Conservation (phyloP, 2,329 filamentous ascomycete genomes). For the Metarhizium guizhouense region DNA sequence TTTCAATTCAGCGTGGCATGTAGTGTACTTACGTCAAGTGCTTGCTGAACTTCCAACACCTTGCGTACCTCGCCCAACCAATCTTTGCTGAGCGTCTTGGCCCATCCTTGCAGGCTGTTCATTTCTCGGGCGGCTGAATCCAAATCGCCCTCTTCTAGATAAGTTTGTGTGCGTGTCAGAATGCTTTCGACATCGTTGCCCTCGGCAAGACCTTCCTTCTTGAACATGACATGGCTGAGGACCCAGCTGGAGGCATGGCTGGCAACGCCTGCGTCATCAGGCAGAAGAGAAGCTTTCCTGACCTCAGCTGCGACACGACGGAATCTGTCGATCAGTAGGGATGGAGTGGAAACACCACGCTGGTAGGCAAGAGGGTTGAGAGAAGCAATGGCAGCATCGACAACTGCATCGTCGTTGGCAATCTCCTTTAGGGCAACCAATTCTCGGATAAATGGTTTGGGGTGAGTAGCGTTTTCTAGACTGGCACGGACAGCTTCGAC, state of each 20-base stretch:
- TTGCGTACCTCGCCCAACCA: slow-evolving; percentile 88
- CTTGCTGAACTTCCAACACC: slow-evolving; percentile 91
- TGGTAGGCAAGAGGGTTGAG: slow-evolving; percentile 94
- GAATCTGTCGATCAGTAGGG: slow-evolving; percentile 92
- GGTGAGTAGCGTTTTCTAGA: slow-evolving; percentile 61
- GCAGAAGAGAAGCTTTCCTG: slow-evolving; percentile 84
- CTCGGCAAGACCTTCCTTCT: slow-evolving; percentile 76
- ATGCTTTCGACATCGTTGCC: slow-evolving; percentile 92
- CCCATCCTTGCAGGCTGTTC: slow-evolving; percentile 89
- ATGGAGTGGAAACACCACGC: slow-evolving; percentile 71
- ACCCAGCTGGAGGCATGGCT: slow-evolving; percentile 86
- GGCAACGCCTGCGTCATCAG: slow-evolving; percentile 88
- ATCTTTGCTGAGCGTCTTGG: slow-evolving; percentile 86
- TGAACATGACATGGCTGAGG: slow-evolving; percentile 91
- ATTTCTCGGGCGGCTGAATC: slow-evolving; percentile 90
- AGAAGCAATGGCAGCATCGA: slow-evolving; percentile 89
- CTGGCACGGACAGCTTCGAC: slow-evolving; percentile 86
- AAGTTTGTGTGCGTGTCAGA: slow-evolving; percentile 77
- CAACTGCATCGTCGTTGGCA: slow-evolving; percentile 71
- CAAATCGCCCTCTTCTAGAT: slow-evolving; percentile 86
- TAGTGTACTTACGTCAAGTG: slow-evolving; percentile 68
- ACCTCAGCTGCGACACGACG: slow-evolving; percentile 86
- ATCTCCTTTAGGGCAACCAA: slow-evolving; percentile 92
- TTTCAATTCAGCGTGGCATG: neutral
- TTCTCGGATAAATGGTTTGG: slow-evolving; percentile 83